Base-by-base conservation (phyloP, 202 grass and related monocot species). In the Digitaria exilis region DNA sequence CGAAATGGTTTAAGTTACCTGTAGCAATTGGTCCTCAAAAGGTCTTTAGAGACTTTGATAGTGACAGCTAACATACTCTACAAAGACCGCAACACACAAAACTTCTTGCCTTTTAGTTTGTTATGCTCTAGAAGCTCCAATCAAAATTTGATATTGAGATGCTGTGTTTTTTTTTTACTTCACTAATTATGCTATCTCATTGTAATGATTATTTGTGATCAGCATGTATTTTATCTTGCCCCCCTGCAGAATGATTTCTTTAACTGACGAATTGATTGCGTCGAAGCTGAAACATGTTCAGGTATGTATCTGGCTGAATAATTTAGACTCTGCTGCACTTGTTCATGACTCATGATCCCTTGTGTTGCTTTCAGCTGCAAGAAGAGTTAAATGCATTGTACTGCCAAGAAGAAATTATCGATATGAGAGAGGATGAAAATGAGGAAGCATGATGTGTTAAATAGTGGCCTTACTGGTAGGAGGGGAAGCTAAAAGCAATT, bases 241-340 rank as follows among this genome's bases (percentile, higher is more conserved):
- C 16, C 65, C 66, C 58, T 94, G 89, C 93, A 98, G 93, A 71
- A 98, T 98, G 89, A 89, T 95, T 84, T 78, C 46, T 67, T 87
- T 95, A 81, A 93, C 85, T 13, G 96, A 98, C 31, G 96, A 98
- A 71, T 62, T 98, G 80, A 95, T 90, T 49, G 51, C 73, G 11
- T 71, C 91, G 83, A 98, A 95, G 75, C 64, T 95, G 59, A 93
- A 90, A 30, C 91, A 96, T 88, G 84, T 89, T 83, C 64, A 96
- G 90, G 93, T 90, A 9, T 75, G 88, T 89, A 82, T 77, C 21
- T 58, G 29, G 26, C 29, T 43, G 16, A 21, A 17, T n/a, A 10
- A 65, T 45, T 73, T 58, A 37, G 21, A 51, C 4, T 19, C 0
- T 43, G n/a, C 17, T 54, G 6, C n/a, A n/a, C 31, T 19, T 81